phyloP scores from a whole-genome alignment of 495 filamentous ascomycete genomes.

The Glarea lozoyensis region DNA sequence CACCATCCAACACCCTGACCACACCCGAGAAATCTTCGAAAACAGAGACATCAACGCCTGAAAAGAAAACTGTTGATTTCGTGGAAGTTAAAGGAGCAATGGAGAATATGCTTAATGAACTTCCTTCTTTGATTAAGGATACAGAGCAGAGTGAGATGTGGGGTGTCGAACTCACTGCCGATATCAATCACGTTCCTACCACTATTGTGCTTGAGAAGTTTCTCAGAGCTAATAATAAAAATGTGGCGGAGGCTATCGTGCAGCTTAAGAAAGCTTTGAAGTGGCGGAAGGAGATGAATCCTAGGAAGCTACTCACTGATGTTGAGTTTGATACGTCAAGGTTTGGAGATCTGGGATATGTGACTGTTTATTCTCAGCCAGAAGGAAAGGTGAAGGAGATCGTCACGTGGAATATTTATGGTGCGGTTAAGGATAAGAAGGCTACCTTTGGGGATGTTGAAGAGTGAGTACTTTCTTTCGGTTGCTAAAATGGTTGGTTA shows the following conservation, averaged over 20 bases:
- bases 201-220: slow-evolving; percentile 83
- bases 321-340: slow-evolving; percentile 30
- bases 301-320: slow-evolving; percentile 23
- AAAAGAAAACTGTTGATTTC: no score
- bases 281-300: slow-evolving; percentile 64
- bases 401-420: slow-evolving; percentile 84
- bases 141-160: slow-evolving; percentile 64
- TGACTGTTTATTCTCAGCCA: slow-evolving; percentile 36
- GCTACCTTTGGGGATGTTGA: slow-evolving; percentile 69
- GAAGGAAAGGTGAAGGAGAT: slow-evolving; percentile 37
- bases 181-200: slow-evolving; percentile 55
- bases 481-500: not conserved
- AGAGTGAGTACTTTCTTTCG: slow-evolving; percentile 46
- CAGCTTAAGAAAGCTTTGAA: slow-evolving; percentile 71
- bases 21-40: no score
- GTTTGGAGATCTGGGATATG: slow-evolving; percentile 49
- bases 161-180: slow-evolving; percentile 51
- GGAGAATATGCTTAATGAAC: slow-evolving; percentile 19
- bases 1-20: no score
- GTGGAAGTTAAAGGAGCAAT: no score
- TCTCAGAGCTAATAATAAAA: slow-evolving; percentile 75
- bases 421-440: slow-evolving; percentile 60
- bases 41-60: no score
- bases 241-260: slow-evolving; percentile 57
- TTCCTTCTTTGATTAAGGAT: slow-evolving; percentile 30